phyloP scores from a whole-genome alignment of 805 yeast genomes.

The Saccharomyces paradoxus region DNA sequence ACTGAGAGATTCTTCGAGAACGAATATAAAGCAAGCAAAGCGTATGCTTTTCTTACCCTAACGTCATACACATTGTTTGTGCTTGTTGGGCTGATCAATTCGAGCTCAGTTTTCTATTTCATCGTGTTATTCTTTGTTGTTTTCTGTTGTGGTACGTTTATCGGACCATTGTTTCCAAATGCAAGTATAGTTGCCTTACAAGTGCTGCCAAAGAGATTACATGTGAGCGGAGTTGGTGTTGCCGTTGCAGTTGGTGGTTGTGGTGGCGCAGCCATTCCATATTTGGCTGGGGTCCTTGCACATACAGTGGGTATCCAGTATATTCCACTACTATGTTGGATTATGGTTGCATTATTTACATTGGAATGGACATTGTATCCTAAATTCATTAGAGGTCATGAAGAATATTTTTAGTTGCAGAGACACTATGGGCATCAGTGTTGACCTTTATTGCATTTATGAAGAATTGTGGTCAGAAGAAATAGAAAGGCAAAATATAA shows the following conservation, averaged over 20 bases:
- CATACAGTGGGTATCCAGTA: slow-evolving; percentile 21
- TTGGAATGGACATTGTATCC: slow-evolving; percentile 26
- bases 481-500: background rate
- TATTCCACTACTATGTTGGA: slow-evolving; percentile 24
- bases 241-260: slow-evolving; percentile 75
- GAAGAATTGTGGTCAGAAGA: background rate
- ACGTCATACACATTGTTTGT: slow-evolving; percentile 30
- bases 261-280: slow-evolving; percentile 74
- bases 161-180: slow-evolving; percentile 71
- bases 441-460: background rate
- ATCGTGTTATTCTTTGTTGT: slow-evolving; percentile 18
- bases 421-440: background rate
- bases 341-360: slow-evolving; percentile 15
- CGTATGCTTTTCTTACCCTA: slow-evolving; percentile 30
- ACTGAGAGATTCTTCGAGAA: slow-evolving; percentile 40
- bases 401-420: slow-evolving; percentile 12
- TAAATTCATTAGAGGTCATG: slow-evolving; percentile 16
- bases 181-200: slow-evolving; percentile 57
- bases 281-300: slow-evolving; percentile 43
- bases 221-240: slow-evolving; percentile 63
- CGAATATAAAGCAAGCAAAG: slow-evolving; percentile 35
- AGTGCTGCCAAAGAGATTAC: slow-evolving; percentile 50
- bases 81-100: slow-evolving; percentile 14
- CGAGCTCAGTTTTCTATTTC: slow-evolving; percentile 15
- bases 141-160: slow-evolving; percentile 47